These are phyloP conservation scores for Polytrichum commune DNA, from an alignment of 225 moss, liverwort and hornwort species.

Conservation along the genomic window DNA sequence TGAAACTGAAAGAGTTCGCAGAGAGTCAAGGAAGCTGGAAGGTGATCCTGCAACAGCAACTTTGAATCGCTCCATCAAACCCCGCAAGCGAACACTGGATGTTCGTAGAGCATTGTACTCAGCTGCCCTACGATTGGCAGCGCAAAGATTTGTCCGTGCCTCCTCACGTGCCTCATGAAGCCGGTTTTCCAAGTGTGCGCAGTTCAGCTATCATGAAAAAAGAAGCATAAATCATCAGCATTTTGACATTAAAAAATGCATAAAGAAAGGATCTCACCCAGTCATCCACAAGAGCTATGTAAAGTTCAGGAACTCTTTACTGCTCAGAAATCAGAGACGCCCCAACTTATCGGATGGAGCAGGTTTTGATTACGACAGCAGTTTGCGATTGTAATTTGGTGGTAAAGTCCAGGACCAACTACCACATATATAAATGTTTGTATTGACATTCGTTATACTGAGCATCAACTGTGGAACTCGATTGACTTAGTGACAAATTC, in stretches of 20 bases:
- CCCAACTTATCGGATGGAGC: no score
- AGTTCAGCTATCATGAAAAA: constrained; percentile 31
- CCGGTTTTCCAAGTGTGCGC: constrained; percentile 67
- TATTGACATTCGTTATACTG: no score
- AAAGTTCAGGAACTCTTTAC: no score
- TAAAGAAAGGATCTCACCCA: no score
- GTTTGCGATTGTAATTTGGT: no score
- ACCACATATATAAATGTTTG: no score
- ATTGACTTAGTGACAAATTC: no score
- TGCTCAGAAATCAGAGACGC: no score
- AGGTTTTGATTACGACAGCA: no score
- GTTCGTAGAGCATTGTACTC: constrained; percentile 56
- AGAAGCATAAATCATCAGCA: not conserved
- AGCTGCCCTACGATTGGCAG: constrained; percentile 48
- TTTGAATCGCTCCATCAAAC: constrained; percentile 53
- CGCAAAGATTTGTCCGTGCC: constrained; percentile 51
- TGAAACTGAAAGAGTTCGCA: constrained; percentile 40
- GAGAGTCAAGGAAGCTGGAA: constrained; percentile 44
- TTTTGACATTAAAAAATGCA: not conserved
- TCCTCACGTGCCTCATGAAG: constrained; percentile 65
- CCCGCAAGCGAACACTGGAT: constrained; percentile 60
- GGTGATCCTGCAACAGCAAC: constrained; percentile 25
- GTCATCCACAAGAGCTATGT: no score
- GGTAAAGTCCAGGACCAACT: no score
- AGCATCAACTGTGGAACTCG: no score